These are phyloP conservation scores for Solanum medicagineum DNA, from an alignment of 257 asterid genomes.

Conservation along the genomic window DNA sequence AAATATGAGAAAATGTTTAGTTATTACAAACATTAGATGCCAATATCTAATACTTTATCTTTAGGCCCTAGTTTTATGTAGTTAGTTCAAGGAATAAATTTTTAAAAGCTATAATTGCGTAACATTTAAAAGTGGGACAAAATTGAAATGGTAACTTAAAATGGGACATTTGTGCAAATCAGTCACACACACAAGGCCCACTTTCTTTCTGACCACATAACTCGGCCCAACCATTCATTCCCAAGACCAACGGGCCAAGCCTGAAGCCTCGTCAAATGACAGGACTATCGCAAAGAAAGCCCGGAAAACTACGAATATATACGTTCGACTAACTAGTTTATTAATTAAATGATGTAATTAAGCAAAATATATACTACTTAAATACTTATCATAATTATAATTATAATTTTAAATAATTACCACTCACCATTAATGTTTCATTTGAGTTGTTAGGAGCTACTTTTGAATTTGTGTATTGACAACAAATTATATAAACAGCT, in stretches of 20 bases:
- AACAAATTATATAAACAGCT: too few relatives aligned
- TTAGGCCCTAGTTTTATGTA: neutral
- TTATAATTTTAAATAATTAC: too few relatives aligned
- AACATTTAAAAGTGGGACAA: neutral
- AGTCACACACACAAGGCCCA: neutral
- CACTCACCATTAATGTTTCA: too few relatives aligned
- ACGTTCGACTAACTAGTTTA: neutral
- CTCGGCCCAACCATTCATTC: neutral
- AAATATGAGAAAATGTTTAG: neutral
- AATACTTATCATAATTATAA: too few relatives aligned
- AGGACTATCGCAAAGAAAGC: neutral
- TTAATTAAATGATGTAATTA: too few relatives aligned
- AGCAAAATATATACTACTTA: too few relatives aligned
- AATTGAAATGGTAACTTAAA: neutral
- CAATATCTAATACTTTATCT: neutral
- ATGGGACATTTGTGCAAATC: neutral
- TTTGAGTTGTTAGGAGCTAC: too few relatives aligned
- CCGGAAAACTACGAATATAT: neutral
- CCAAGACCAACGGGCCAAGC: neutral
- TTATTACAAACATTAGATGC: neutral
- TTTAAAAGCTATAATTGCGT: neutral
- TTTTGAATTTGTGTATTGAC: too few relatives aligned
- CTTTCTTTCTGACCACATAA: too few relatives aligned
- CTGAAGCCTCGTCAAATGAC: neutral
- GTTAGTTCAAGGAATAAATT: neutral